phyloP scores from a whole-genome alignment of 2,329 filamentous ascomycete species.

The Nemania abortiva region DNA sequence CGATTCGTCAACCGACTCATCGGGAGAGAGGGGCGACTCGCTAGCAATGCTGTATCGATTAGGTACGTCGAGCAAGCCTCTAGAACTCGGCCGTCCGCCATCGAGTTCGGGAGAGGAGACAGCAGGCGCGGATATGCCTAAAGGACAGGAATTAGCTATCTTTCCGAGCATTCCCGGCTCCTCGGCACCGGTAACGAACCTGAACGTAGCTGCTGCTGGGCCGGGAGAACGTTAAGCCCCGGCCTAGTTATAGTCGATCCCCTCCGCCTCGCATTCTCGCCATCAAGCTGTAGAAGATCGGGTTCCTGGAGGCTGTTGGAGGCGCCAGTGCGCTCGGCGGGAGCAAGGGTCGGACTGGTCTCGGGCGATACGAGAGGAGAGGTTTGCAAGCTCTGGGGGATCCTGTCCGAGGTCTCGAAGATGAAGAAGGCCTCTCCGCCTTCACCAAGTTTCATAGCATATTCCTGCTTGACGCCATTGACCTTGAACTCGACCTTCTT shows the following conservation, averaged over 20 bases:
- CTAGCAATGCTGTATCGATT: constrained; percentile 61
- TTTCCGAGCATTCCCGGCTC: neutral
- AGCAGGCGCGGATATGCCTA: constrained; percentile 64
- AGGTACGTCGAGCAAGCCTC: constrained; percentile 63
- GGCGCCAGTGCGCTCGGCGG: constrained; percentile 57
- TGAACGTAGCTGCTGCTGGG: constrained; percentile 40
- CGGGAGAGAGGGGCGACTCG: constrained; percentile 65
- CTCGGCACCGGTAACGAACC: constrained; percentile 27
- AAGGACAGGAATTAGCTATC: constrained; percentile 24
- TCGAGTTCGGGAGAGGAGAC: constrained; percentile 66
- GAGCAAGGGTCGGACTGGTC: constrained; percentile 79
- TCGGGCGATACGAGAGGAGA: constrained; percentile 92
- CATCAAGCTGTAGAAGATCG: constrained; percentile 75
- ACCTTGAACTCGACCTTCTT: constrained; percentile 99
- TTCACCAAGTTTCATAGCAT: constrained; percentile 98
- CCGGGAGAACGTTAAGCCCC: constrained; percentile 58
- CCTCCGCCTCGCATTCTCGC: constrained; percentile 54
- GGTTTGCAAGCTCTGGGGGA: constrained; percentile 93
- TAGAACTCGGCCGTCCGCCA: constrained; percentile 60
- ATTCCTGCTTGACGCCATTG: constrained; percentile 91
- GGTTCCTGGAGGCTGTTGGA: constrained; percentile 71
- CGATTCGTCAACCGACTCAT: constrained; percentile 54
- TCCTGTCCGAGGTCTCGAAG: constrained; percentile 91
- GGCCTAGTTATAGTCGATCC: constrained; percentile 58
- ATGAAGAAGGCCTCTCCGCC: constrained; percentile 99